These are phyloP conservation scores for Pezizomycotina sp. DNA, from an alignment of 2,329 filamentous ascomycete genomes.

Conservation along the genomic window DNA sequence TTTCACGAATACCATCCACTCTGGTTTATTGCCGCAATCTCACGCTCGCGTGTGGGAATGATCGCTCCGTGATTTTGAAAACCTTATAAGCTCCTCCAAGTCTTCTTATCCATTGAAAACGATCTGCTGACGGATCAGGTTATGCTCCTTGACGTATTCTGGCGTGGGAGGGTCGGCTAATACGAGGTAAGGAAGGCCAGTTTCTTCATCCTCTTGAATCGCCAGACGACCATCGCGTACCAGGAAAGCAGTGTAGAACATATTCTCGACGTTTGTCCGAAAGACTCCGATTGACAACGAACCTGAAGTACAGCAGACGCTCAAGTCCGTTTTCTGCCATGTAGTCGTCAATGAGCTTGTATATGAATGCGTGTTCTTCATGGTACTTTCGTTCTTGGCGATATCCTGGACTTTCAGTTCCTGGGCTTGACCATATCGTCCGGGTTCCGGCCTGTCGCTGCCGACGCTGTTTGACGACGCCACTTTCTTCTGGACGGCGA, in stretches of 20 bases:
- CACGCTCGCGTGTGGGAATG: constrained; percentile 64
- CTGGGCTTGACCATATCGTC: constrained; percentile 59
- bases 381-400: constrained; percentile 59
- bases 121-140: constrained; percentile 48
- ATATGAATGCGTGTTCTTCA: constrained; percentile 41
- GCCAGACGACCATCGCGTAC: constrained; percentile 69
- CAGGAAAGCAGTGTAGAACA: constrained; percentile 92
- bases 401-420: constrained; percentile 61
- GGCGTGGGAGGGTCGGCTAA: constrained; percentile 33
- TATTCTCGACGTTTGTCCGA: constrained; percentile 85
- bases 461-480: constrained; percentile 52
- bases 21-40: constrained; percentile 26
- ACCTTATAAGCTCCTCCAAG: constrained; percentile 58
- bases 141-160: constrained; percentile 34
- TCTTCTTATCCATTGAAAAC: constrained; percentile 78
- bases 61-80: constrained; percentile 65
- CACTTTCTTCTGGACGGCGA: constrained; percentile 73
- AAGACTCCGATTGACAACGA: constrained; percentile 72
- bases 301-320: constrained; percentile 32
- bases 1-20: constrained; percentile 24
- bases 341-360: no score
- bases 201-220: constrained; percentile 50
- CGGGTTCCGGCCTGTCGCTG: constrained; percentile 52
- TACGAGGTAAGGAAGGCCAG: constrained; percentile 44
- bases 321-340: constrained; percentile 33